phyloP scores from a whole-genome alignment of 345 rosid genomes.

The Populus simonii region DNA sequence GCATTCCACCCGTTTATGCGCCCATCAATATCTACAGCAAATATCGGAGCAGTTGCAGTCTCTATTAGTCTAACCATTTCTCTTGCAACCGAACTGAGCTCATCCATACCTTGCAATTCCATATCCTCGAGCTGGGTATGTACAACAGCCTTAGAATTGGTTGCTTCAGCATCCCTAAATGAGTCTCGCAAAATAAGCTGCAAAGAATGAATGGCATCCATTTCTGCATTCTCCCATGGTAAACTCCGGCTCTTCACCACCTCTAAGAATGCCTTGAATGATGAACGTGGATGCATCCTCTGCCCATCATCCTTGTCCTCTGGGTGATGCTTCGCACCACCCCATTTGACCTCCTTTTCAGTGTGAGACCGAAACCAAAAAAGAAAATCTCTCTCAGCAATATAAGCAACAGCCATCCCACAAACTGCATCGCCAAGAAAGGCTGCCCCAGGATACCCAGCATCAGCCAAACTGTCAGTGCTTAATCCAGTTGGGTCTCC shows the following conservation, averaged over 20 bases:
- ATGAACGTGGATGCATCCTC: constrained; percentile 96
- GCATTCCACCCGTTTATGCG: constrained; percentile 93
- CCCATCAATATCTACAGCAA: constrained; percentile 87
- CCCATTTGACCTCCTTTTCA: constrained; percentile 97
- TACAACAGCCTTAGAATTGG: constrained; percentile 63
- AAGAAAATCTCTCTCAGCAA: constrained; percentile 73
- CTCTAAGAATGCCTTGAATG: constrained; percentile 95
- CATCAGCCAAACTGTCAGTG: constrained; percentile 90
- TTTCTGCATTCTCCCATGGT: constrained; percentile 95
- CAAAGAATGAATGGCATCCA: constrained; percentile 99
- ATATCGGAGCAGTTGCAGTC: constrained; percentile 96
- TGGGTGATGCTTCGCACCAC: constrained; percentile 99
- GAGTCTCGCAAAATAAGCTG: constrained; percentile 95
- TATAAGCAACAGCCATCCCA: constrained; percentile 97
- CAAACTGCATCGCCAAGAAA: constrained; percentile 92
- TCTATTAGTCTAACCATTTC: constrained; percentile 99
- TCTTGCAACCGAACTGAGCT: constrained; percentile 92
- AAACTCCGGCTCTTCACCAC: constrained; percentile 93
- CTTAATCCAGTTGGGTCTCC: constrained; percentile 95
- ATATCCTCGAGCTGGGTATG: constrained; percentile 49
- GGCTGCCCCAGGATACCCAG: constrained; percentile 83
- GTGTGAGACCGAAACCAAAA: constrained; percentile 99
- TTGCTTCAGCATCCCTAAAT: constrained; percentile 68
- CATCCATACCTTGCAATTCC: constrained; percentile 77
- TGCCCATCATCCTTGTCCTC: constrained; percentile 94